These are phyloP conservation scores for Brasenia schreberi DNA, from an alignment of 164 flowering plant species.

Conservation along the genomic window DNA sequence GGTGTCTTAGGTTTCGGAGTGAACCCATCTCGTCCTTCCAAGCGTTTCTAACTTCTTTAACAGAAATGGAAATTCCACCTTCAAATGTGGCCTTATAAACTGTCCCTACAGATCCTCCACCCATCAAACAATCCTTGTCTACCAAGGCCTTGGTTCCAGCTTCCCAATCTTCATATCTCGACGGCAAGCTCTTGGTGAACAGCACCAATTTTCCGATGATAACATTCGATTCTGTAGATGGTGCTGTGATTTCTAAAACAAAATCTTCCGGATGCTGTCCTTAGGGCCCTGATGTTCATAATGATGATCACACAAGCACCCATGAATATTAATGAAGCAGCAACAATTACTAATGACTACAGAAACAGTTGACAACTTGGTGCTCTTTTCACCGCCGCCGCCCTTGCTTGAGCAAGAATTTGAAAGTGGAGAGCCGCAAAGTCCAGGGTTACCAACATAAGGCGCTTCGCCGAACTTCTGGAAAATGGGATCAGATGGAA, in stretches of 20 bases:
- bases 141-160: conserved; percentile 91
- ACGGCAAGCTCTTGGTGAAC: conserved; percentile 83
- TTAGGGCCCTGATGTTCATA: conserved; percentile 53
- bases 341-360: conserved; percentile 83
- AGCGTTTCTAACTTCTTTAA: conserved; percentile 87
- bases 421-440: conserved; percentile 64
- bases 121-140: conserved; percentile 74
- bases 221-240: conserved; percentile 64
- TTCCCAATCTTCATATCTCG: conserved; percentile 96
- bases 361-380: conserved; percentile 49
- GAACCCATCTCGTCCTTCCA: conserved; percentile 85
- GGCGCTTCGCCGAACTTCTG: conserved; percentile 52
- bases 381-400: conserved; percentile 15
- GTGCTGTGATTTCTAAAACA: conserved; percentile 61
- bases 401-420: conserved; percentile 27
- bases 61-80: conserved; percentile 83
- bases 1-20: conserved; percentile 57
- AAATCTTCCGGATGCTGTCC: conserved; percentile 25
- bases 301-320: conserved; percentile 68
- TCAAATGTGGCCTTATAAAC: conserved; percentile 80
- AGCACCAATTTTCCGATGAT: conserved; percentile 91
- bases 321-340: conserved; percentile 67
- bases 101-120: conserved; percentile 78
- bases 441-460: conserved; percentile 55
- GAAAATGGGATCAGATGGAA: conserved; percentile 38